These are phyloP conservation scores for Lecanicillium sp. DNA, from an alignment of 2,329 filamentous ascomycete species.

Conservation along the genomic window DNA sequence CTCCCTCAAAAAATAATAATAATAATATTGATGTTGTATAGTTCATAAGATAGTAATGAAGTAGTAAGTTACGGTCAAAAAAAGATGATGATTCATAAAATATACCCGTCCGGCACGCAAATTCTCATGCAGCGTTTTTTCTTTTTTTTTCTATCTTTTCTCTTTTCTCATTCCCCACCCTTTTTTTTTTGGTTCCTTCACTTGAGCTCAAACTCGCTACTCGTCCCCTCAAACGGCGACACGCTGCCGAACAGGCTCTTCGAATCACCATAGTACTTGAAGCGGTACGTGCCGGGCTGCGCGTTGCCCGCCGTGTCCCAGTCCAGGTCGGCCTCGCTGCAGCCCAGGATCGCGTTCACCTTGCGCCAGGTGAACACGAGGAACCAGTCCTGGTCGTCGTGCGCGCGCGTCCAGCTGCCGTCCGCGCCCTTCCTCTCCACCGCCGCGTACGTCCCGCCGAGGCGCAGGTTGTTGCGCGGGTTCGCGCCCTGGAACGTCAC, in stretches of 20 bases:
- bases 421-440: slow-evolving; percentile 56
- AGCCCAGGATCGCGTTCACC: slow-evolving; percentile 60
- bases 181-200: slow-evolving; percentile 29
- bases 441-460: slow-evolving; percentile 70
- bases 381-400: slow-evolving; percentile 76
- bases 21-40: no score
- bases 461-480: slow-evolving; percentile 77
- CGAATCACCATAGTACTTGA: slow-evolving; percentile 79
- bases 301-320: slow-evolving; percentile 60
- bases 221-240: slow-evolving; percentile 62
- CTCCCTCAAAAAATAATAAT: no score
- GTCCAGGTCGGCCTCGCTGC: slow-evolving; percentile 69
- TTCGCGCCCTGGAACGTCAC: slow-evolving; percentile 80
- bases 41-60: no score
- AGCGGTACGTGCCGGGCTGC: slow-evolving; percentile 63
- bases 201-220: slow-evolving; percentile 49
- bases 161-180: no score
- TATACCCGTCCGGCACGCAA: no score
- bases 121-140: no score
- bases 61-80: no score
- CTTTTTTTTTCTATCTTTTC: no score
- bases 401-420: slow-evolving; percentile 56
- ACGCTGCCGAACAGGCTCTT: slow-evolving; percentile 60
- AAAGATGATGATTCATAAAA: no score
- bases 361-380: slow-evolving; percentile 76